Base-by-base conservation (phyloP, 2,329 filamentous ascomycete genomes). In the Nothomitra cinnamomea region DNA sequence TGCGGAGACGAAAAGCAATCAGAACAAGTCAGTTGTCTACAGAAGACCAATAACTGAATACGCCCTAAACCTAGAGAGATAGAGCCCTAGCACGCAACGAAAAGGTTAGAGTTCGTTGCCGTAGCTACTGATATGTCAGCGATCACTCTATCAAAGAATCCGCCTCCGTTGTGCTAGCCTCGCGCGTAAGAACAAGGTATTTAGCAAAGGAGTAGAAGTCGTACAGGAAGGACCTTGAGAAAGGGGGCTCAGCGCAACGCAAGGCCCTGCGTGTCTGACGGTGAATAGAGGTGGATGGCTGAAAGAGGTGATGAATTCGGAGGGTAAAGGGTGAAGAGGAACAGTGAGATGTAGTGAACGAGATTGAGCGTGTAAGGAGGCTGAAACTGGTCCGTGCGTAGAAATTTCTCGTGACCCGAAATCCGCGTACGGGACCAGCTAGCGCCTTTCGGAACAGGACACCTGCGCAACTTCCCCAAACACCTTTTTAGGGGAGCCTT, bases 1-100 rank as follows among this genome's bases (percentile, higher is more conserved):
- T 49, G 45, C 45, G 45, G 45, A 49, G 24, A 49, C 45, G 45
- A 49, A 49, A 49, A 35, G 45, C 45, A 49, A 49, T 49, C 45
- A 49, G 45, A 49, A 49, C 45, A 49, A 49, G 45, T 19, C 45
- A 17, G 45, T 19, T 49, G 45, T 49, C 45, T 49, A 49, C 19
- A 10, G 32, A 28, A 49, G 24, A 49, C 45, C 25, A 24, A 49
- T 32, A 28, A 49, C 45, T 49, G 45, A 49, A 49, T 28, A 49
- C 45, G 45, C 19, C 25, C 24, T 48, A 32, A 49, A 28, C 45
- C 45, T 10, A 17, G 45, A 49, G 45, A 49, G 45, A 49, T 49
- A 49, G 45, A 49, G 24, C 45, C 24, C 24, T 49, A 21, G 45
- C 28, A 24, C 32, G 45, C 24, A 49, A 49, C 15, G 45, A 49